Percentiles rank a stretch among this genome's conserved stretches.
Evolutionary conservation across 495 filamentous ascomycete species (phyloP).

Genomic region (Immersiella caudata): DNA sequence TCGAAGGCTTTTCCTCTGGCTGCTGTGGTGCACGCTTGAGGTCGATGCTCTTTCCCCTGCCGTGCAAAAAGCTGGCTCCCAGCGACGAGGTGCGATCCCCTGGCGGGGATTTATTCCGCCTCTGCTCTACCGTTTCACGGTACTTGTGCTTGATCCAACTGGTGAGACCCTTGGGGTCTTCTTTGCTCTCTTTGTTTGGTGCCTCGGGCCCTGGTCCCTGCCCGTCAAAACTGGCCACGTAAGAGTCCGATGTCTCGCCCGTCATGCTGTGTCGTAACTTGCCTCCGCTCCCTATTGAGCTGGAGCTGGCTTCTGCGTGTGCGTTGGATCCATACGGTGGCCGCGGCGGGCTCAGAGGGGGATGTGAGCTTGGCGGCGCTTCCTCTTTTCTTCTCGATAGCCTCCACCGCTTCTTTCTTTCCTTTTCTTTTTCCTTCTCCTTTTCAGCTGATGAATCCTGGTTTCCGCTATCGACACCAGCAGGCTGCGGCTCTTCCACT

Average conservation of each 20-base stretch:
- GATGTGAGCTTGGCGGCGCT: slow-evolving; percentile 31
- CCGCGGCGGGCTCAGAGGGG: slow-evolving; percentile 50
- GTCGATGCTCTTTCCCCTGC: slow-evolving; percentile 49
- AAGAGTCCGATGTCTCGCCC: slow-evolving; percentile 52
- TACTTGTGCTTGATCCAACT: slow-evolving; percentile 86
- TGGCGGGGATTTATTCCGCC: slow-evolving; percentile 51
- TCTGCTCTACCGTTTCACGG: slow-evolving; percentile 66
- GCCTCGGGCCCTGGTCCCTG: slow-evolving; percentile 44
- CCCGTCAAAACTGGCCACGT: slow-evolving; percentile 35
- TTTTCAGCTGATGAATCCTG: slow-evolving; percentile 37
- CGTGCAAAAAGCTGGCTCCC: slow-evolving; percentile 31
- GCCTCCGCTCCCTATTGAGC: slow-evolving; percentile 63
- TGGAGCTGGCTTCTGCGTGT: slow-evolving; percentile 69
- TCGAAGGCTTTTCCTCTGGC: slow-evolving; percentile 36
- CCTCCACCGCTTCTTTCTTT: slow-evolving; percentile 74
- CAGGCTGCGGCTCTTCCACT: slow-evolving; percentile 54
- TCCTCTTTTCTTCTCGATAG: slow-evolving; percentile 68
- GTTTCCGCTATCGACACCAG: slow-evolving; percentile 7
- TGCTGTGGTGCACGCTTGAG: slow-evolving; percentile 34
- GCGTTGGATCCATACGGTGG: slow-evolving; percentile 59
- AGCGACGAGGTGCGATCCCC: slow-evolving; percentile 35
- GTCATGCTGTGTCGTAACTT: slow-evolving; percentile 58
- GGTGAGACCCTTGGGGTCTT: slow-evolving; percentile 69
- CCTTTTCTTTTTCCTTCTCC: slow-evolving; percentile 64
- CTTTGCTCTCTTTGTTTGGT: slow-evolving; percentile 53